These are phyloP conservation scores for Populus simonii DNA, from an alignment of 345 rosid species.

Conservation along the genomic window DNA sequence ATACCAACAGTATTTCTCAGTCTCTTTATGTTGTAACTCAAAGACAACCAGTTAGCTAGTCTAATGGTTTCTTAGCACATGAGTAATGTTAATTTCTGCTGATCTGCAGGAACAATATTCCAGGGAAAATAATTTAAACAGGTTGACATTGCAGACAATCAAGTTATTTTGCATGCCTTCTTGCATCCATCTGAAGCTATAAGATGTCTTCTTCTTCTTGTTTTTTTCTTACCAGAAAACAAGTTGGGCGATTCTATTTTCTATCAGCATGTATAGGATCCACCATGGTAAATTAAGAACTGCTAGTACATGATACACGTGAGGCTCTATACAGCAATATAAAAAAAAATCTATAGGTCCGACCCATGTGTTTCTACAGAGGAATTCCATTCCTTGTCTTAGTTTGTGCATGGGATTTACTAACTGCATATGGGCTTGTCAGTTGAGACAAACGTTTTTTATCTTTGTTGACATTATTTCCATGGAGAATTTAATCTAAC, in stretches of 20 bases:
- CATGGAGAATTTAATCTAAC: neutral
- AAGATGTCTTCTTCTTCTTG: neutral
- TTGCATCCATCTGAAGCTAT: neutral
- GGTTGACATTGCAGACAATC: no score
- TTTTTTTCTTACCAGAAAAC: neutral
- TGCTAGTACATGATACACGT: no score
- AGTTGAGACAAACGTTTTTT: neutral
- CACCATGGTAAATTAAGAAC: no score
- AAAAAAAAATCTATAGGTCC: constrained; percentile 8
- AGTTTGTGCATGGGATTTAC: constrained; percentile 1
- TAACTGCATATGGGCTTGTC: neutral
- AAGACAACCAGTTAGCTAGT: no score
- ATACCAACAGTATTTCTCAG: neutral
- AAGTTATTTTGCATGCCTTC: no score
- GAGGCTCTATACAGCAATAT: neutral
- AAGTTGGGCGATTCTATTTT: no score
- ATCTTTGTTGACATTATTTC: constrained; percentile 13
- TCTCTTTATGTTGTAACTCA: neutral
- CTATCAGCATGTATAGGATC: no score
- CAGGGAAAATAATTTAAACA: no score
- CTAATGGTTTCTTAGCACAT: neutral
- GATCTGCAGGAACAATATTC: no score
- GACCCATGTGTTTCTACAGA: constrained; percentile 37
- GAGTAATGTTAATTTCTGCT: neutral
- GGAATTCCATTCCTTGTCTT: constrained; percentile 37